phyloP scores from a whole-genome alignment of 2,329 filamentous ascomycete genomes.

The Aaosphaeria arxii region DNA sequence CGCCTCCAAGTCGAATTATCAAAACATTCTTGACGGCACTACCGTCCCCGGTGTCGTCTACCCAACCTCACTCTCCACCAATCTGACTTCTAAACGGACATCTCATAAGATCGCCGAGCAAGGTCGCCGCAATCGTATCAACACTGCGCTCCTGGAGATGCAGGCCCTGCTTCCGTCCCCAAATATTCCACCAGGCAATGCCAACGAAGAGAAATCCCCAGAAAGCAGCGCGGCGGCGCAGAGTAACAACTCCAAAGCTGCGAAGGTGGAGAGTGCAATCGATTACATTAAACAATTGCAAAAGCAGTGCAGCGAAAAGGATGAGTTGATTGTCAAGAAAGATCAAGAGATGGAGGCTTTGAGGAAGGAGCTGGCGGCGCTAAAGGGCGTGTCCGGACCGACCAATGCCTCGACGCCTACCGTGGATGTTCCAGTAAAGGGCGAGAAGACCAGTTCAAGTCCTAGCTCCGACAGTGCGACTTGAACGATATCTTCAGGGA shows the following conservation, averaged over 20 bases:
- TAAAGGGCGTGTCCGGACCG: constrained; percentile 11
- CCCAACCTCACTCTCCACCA: constrained; percentile 85
- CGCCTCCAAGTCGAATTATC: constrained; percentile 95
- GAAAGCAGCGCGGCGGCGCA: constrained; percentile 34
- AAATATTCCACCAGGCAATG: constrained; percentile 22
- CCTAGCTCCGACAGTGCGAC: background rate
- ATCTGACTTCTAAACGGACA: constrained; percentile 91
- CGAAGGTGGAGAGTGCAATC: constrained; percentile 95
- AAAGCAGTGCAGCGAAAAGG: constrained; percentile 65
- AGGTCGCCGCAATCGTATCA: constrained; percentile 91
- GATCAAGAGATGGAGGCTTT: constrained; percentile 57
- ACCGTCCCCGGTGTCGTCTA: constrained; percentile 87
- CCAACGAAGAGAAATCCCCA: constrained; percentile 31
- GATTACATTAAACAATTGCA: constrained; percentile 88
- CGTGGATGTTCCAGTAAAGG: background rate
- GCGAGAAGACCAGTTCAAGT: background rate
- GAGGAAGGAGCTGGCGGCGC: constrained; percentile 50
- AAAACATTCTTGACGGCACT: constrained; percentile 93
- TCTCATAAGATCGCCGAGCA: constrained; percentile 98
- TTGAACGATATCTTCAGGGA: background rate
- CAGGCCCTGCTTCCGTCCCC: constrained; percentile 73
- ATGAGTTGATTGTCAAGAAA: constrained; percentile 60
- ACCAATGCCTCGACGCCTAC: background rate
- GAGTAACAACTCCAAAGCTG: constrained; percentile 71
- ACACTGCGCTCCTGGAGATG: constrained; percentile 88